These are phyloP conservation scores for Linnemannia elongata DNA, from an alignment of 192 early-diverging fungal species.

Conservation along the genomic window DNA sequence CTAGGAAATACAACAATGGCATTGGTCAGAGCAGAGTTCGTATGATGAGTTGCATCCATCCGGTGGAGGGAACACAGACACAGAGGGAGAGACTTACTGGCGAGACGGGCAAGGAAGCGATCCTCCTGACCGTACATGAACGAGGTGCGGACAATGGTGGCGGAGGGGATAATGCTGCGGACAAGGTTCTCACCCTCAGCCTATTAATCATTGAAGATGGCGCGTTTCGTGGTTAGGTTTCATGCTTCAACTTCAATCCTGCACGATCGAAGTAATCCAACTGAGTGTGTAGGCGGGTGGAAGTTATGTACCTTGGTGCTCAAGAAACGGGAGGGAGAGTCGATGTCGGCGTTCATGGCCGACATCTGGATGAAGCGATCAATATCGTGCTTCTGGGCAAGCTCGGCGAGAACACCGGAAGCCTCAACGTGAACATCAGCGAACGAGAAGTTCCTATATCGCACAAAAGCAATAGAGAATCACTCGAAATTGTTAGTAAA, in stretches of 20 bases:
- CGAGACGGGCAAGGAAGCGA: conserved; percentile 92
- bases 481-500: neutral
- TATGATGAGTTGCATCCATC: neutral
- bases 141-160: conserved; percentile 93
- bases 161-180: conserved; percentile 89
- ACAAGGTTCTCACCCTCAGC: conserved; percentile 93
- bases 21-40: conserved; percentile 1
- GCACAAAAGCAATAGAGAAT: neutral
- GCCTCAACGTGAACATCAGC: conserved; percentile 89
- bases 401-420: conserved; percentile 83
- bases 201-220: conserved; percentile 51
- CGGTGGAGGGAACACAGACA: neutral
- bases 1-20: conserved; percentile 18
- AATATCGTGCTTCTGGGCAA: conserved; percentile 84
- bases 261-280: neutral
- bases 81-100: conserved; percentile 58
- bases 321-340: conserved; percentile 83
- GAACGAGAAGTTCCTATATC: conserved; percentile 90
- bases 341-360: conserved; percentile 81
- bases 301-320: conserved; percentile 79
- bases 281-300: neutral
- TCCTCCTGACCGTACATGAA: conserved; percentile 94
- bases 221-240: neutral
- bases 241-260: neutral
- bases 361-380: conserved; percentile 92